Evolutionary conservation across 805 yeast species (phyloP).

Genomic region (Torulaspora indica): DNA sequence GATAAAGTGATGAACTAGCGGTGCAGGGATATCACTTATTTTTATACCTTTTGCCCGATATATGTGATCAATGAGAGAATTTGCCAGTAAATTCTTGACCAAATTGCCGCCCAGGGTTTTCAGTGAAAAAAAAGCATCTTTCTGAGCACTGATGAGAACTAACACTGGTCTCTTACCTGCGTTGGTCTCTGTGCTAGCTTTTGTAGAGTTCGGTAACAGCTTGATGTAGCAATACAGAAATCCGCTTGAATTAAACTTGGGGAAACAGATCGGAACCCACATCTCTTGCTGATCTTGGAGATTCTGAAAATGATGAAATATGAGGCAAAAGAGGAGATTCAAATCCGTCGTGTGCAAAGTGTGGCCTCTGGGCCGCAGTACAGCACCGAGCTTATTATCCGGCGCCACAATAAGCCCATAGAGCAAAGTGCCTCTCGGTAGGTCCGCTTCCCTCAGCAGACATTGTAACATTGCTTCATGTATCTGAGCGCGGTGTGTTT

Average conservation of each 20-base stretch:
- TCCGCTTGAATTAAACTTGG: conserved; percentile 84
- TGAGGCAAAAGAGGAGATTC: conserved; percentile 64
- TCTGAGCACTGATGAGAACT: conserved; percentile 51
- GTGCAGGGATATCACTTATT: conserved; percentile 52
- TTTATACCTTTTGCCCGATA: conserved; percentile 37
- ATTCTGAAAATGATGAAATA: conserved; percentile 44
- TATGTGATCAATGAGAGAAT: conserved; percentile 39
- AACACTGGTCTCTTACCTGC: conserved; percentile 36
- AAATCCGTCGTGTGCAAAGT: conserved; percentile 77
- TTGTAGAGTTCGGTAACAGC: conserved; percentile 39
- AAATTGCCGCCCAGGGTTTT: conserved; percentile 55
- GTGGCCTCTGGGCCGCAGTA: conserved; percentile 73
- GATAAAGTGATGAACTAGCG: conserved; percentile 67
- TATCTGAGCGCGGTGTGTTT: conserved; percentile 52
- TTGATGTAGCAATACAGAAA: conserved; percentile 78
- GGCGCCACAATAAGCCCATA: conserved; percentile 71
- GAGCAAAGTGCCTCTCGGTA: conserved; percentile 50
- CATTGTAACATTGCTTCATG: conserved; percentile 27
- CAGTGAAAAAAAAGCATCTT: conserved; percentile 73
- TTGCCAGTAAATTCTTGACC: conserved; percentile 38
- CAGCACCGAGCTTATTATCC: conserved; percentile 59
- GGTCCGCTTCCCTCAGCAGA: conserved; percentile 22
- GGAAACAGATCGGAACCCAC: conserved; percentile 92
- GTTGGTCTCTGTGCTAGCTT: neutral
- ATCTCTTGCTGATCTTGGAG: conserved; percentile 55